Evolutionary conservation across 306 rosid genomes (phyloP).

Genomic region (Rosa rugosa): DNA sequence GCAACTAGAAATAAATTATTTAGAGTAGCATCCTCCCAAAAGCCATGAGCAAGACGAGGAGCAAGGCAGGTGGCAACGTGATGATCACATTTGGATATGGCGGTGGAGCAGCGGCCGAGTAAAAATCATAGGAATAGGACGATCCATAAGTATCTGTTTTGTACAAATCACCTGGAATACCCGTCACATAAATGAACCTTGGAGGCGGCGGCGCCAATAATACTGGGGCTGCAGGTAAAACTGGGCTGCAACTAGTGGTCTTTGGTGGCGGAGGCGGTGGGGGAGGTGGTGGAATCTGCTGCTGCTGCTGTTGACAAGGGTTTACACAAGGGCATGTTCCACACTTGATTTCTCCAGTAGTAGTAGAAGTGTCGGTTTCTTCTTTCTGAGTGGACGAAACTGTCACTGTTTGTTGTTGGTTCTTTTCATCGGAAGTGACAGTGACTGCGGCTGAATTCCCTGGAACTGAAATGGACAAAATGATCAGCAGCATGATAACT

Average conservation of each 20-base stretch:
- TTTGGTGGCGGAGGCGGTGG: conserved; percentile 16
- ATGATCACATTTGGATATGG: neutral
- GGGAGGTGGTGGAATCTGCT: conserved; percentile 26
- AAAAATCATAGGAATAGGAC: conserved; percentile 13
- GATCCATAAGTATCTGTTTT: conserved; percentile 20
- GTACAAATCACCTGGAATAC: conserved; percentile 48
- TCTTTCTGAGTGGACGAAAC: neutral
- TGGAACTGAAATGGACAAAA: conserved; percentile 3
- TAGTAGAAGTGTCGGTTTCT: conserved; percentile 4
- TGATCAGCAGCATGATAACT: conserved; percentile 23
- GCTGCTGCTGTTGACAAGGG: conserved; percentile 46
- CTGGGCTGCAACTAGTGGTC: conserved; percentile 23
- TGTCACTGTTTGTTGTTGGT: neutral
- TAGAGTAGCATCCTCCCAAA: neutral
- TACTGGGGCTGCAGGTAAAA: neutral
- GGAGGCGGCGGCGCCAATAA: conserved; percentile 61
- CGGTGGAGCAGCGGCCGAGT: conserved; percentile 3
- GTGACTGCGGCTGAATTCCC: neutral
- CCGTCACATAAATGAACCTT: conserved; percentile 66
- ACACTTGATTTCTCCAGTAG: conserved; percentile 53
- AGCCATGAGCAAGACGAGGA: neutral
- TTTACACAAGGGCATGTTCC: conserved; percentile 74
- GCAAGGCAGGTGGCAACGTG: neutral
- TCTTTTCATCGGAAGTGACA: conserved; percentile 15
- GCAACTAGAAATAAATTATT: neutral